Conservation (phyloP, 2,329 filamentous ascomycete genomes). For the Fusarium newnesense region DNA sequence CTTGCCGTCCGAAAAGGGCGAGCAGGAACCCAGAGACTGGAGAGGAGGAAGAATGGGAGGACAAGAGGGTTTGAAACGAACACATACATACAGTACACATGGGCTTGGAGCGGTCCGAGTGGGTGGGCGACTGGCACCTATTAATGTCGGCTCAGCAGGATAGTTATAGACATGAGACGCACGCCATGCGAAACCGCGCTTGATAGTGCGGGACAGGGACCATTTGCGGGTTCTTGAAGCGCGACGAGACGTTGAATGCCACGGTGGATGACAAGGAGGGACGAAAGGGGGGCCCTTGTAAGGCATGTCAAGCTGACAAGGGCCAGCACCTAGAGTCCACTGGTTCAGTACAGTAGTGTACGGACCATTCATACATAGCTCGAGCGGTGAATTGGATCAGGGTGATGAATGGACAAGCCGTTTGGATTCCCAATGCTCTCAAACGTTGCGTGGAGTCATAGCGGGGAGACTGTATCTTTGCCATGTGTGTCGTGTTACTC, state of each 20-base stretch:
- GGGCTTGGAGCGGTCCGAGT: conserved; percentile 33
- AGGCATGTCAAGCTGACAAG: conserved; percentile 37
- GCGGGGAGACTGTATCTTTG: not conserved
- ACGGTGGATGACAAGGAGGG: conserved; percentile 43
- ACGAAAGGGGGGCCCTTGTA: conserved; percentile 34
- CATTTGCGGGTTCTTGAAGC: conserved; percentile 36
- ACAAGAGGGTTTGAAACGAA: conserved; percentile 45
- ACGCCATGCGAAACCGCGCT: conserved; percentile 38
- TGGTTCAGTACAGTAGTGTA: not conserved
- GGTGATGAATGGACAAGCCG: conserved; percentile 11
- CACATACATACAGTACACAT: conserved; percentile 9
- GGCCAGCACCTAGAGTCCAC: conserved; percentile 1
- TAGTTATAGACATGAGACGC: conserved; percentile 41
- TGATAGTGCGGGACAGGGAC: conserved; percentile 38
- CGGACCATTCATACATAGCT: conserved; percentile 26
- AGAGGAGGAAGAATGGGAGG: conserved; percentile 14
- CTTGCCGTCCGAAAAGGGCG: conserved; percentile 40
- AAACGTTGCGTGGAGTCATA: conserved; percentile 18
- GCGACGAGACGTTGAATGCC: conserved; percentile 43
- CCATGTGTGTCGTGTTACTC: conserved; percentile 10
- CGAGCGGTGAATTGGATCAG: conserved; percentile 35
- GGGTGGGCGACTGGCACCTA: conserved; percentile 43
- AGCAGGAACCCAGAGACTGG: conserved; percentile 24
- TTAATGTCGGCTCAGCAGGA: conserved; percentile 44
- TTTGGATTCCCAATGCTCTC: not conserved